Base-by-base conservation (phyloP, 2,329 filamentous ascomycete genomes). In the Fusarium liriodendri region DNA sequence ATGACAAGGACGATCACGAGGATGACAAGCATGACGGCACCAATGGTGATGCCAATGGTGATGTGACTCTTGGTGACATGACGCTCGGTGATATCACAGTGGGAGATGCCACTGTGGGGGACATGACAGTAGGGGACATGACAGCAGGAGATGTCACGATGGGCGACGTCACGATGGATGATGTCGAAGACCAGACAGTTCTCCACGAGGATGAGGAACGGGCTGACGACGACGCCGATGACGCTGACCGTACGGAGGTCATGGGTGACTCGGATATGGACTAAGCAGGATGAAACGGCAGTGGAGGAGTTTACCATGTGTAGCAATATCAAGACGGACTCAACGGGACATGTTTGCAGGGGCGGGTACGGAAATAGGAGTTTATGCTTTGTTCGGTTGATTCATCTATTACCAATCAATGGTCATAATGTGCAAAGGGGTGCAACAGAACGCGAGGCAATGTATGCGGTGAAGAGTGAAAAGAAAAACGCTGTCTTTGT, bases 101-200 rank as follows among this genome's bases (percentile, higher is more conserved):
- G 62, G 89, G 89, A 62, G 89, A 91, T 52, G 79, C 85, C 45
- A 82, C 82, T 45, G 82, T 90, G 54, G 89, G 75, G 5, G 76
- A 78, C 29, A 61, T 78, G 14, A 78, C 76, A 20, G 66, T 76
- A 37, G 76, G 76, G 37, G 76, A 86, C 86, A 70, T 78, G 65
- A 67, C 70, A 55, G 67, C 70, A 16, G 77, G 76, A 25, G 76
- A 78, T 27, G 61, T 78, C 29, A 77, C 75, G n/a, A 77, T 78
- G 76, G 77, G 73, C 40, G 86, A 87, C 38, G 79, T 86, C 40
- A 82, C 82, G 54, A 84, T 90, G 67, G 89, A 89, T 64, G 89
- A 90, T 32, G 86, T 88, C 76, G 88, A 89, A 38, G 87, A 86
- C 42, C 79, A 83, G 65, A 82, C 81, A 18, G 78, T 76, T 25